Percentiles rank a stretch among this genome's conserved stretches.
These are phyloP conservation scores for Suhomyces sp. DNA, from an alignment of 805 yeast species.

Conservation along the genomic window DNA sequence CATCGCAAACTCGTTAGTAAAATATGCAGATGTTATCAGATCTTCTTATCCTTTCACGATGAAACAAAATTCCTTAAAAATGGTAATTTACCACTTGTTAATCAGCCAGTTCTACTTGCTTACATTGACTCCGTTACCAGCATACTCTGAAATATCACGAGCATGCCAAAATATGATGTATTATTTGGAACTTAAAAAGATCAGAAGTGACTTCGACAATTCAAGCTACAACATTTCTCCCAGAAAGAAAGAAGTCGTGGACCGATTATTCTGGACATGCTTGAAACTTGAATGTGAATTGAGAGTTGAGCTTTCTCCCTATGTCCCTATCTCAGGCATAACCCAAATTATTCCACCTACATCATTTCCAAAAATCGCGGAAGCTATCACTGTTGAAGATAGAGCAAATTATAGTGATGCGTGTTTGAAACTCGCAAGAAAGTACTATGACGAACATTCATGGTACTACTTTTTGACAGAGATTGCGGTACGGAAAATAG, in stretches of 20 bases:
- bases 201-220: slow-evolving; percentile 5
- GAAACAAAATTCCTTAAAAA: slow-evolving; percentile 14
- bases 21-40: slow-evolving; percentile 21
- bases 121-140: slow-evolving; percentile 25
- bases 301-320: slow-evolving; percentile 34
- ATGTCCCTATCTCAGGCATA: slow-evolving; percentile 33
- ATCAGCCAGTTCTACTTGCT: slow-evolving; percentile 29
- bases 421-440: slow-evolving; percentile 23
- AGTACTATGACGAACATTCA: slow-evolving; percentile 25
- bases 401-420: slow-evolving; percentile 20
- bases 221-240: slow-evolving; percentile 4
- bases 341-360: slow-evolving; percentile 30
- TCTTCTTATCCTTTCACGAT: slow-evolving; percentile 21
- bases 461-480: slow-evolving; percentile 43
- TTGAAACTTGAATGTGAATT: slow-evolving; percentile 38
- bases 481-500: slow-evolving; percentile 40
- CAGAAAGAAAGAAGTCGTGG: slow-evolving; percentile 19
- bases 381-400: slow-evolving; percentile 16
- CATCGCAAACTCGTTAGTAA: slow-evolving; percentile 22
- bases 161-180: slow-evolving; percentile 34
- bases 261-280: slow-evolving; percentile 37
- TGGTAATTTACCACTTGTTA: slow-evolving; percentile 21
- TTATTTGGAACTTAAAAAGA: slow-evolving; percentile 21
- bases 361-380: slow-evolving; percentile 32
- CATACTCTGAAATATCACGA: slow-evolving; percentile 22